Conservation (phyloP, 2,329 filamentous ascomycete species). For the Aspergillus brasiliensis region DNA sequence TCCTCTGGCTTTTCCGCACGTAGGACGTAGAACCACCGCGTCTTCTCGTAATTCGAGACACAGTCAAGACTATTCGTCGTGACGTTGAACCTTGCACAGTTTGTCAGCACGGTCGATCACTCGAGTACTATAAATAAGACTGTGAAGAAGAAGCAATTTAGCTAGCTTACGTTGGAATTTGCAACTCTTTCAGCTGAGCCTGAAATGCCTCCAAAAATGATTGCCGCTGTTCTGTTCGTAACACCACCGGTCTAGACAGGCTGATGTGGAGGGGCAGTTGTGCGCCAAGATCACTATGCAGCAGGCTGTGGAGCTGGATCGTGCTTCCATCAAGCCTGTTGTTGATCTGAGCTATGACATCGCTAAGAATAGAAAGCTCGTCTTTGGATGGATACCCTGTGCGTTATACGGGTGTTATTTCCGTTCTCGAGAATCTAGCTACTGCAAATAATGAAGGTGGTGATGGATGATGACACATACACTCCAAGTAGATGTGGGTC, state of each 20-base stretch:
- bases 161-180: constrained; percentile 49
- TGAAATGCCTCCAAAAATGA: constrained; percentile 63
- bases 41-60: constrained; percentile 67
- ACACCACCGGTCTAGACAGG: constrained; percentile 76
- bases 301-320: constrained; percentile 62
- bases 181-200: constrained; percentile 44
- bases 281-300: constrained; percentile 75
- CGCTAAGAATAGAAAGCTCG: constrained; percentile 36
- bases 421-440: background rate
- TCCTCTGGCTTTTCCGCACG: constrained; percentile 56
- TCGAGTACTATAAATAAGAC: background rate
- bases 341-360: constrained; percentile 32
- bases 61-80: constrained; percentile 57
- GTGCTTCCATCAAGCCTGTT: constrained; percentile 45
- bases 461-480: constrained; percentile 50
- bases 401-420: constrained; percentile 16
- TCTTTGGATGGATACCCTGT: constrained; percentile 44
- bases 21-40: constrained; percentile 82
- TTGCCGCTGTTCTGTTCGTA: constrained; percentile 72
- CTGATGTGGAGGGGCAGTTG: constrained; percentile 86
- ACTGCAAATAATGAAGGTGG: too few species aligned
- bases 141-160: background rate
- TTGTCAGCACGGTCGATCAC: background rate
- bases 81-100: constrained; percentile 51
- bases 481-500: constrained; percentile 89